Evolutionary conservation across 768 basidiomycete genomes (phyloP).

Genomic region (Phlebiopsis flavidoalba): DNA sequence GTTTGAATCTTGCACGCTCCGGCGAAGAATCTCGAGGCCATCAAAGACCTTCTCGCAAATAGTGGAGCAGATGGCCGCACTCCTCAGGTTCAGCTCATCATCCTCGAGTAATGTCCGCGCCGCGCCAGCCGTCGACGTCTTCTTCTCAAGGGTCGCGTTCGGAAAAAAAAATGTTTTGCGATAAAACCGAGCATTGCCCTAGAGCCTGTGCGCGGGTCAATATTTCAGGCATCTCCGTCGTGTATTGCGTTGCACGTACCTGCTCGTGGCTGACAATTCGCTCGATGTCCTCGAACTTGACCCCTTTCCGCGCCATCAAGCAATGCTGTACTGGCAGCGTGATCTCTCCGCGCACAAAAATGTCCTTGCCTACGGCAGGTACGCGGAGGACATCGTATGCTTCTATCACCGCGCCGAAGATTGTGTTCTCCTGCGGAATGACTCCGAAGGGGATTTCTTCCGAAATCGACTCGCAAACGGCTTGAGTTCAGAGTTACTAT

Average conservation of each 20-base stretch:
- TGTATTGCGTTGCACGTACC: constrained; percentile 32
- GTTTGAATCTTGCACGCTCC: constrained; percentile 60
- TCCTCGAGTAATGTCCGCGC: constrained; percentile 43
- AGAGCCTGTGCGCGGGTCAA: constrained; percentile 45
- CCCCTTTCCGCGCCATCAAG: constrained; percentile 58
- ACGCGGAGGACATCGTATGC: constrained; percentile 62
- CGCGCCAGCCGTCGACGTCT: constrained; percentile 70
- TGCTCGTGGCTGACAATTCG: constrained; percentile 77
- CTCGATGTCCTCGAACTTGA: constrained; percentile 47
- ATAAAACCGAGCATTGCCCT: constrained; percentile 74
- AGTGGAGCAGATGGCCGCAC: constrained; percentile 73
- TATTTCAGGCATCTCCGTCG: neutral
- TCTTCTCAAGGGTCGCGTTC: constrained; percentile 38
- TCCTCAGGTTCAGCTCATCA: constrained; percentile 36
- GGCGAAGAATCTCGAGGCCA: constrained; percentile 54
- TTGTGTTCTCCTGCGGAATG: constrained; percentile 80
- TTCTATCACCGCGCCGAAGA: constrained; percentile 68
- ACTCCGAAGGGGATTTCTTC: constrained; percentile 45
- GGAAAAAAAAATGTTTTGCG: constrained; percentile 49
- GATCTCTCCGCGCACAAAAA: constrained; percentile 56
- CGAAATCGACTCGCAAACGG: constrained; percentile 52
- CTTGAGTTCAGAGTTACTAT: constrained; percentile 29
- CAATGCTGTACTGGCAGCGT: constrained; percentile 63
- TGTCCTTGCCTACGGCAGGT: constrained; percentile 31
- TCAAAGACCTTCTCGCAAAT: constrained; percentile 55